phyloP scores from a whole-genome alignment of 2,329 filamentous ascomycete species.

The Ophiobolus disseminans region DNA sequence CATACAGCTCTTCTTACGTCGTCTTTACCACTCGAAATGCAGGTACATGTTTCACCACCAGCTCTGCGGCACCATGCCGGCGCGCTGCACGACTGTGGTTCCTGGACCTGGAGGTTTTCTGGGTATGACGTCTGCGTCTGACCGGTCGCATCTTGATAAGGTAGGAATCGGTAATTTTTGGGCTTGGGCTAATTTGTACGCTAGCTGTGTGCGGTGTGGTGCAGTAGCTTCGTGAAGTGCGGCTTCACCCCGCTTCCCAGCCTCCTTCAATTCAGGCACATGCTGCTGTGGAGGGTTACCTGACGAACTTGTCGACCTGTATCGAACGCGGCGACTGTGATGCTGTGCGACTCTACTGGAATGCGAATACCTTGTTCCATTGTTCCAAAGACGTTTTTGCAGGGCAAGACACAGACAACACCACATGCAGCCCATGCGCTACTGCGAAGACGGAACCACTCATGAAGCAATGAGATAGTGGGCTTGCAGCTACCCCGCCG shows the following conservation, averaged over 20 bases:
- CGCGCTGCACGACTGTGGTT: too few species aligned
- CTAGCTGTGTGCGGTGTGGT: conserved; percentile 1
- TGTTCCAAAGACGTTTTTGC: not conserved
- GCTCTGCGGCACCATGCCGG: too few species aligned
- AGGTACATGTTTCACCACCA: too few species aligned
- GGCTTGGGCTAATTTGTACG: not conserved
- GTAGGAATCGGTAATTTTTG: conserved; percentile 2
- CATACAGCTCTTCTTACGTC: too few species aligned
- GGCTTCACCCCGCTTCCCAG: conserved; percentile 1
- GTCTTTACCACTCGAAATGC: too few species aligned
- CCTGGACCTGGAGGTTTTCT: too few species aligned
- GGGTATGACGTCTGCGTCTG: conserved; percentile 14
- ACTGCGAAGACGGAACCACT: not conserved
- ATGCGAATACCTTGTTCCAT: conserved; percentile 2
- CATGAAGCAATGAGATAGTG: not conserved
- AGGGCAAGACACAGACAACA: not conserved
- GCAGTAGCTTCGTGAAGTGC: not conserved
- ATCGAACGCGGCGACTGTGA: too few species aligned
- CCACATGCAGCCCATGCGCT: conserved; percentile 2
- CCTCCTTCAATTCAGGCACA: too few species aligned
- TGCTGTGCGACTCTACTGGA: not conserved
- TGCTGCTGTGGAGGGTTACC: too few species aligned
- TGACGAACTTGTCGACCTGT: too few species aligned
- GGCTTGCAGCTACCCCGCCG: conserved; percentile 15
- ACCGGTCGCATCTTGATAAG: conserved; percentile 8